Evolutionary conservation across 2,329 filamentous ascomycete genomes (phyloP).

Genomic region (Botrytis squamosa): DNA sequence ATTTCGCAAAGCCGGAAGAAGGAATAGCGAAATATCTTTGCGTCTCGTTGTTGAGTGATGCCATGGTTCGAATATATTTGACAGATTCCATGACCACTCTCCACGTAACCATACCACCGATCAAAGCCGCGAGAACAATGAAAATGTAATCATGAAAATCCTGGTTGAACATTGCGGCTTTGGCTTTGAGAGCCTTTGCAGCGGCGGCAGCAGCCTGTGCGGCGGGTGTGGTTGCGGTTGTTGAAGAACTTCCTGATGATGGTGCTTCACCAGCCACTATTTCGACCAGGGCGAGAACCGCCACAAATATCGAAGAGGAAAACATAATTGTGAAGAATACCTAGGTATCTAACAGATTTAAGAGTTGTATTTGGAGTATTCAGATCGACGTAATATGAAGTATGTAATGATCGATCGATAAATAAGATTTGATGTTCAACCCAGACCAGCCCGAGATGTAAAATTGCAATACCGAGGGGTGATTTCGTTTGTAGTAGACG

Average conservation of each 20-base stretch:
- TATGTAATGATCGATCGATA: not conserved
- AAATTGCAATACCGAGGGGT: conserved; percentile 1
- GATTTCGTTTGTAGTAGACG: not conserved
- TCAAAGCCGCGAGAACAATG: conserved; percentile 62
- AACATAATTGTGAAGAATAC: conserved; percentile 26
- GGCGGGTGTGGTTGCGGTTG: conserved; percentile 3
- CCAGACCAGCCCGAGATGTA: conserved; percentile 5
- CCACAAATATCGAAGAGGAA: conserved; percentile 28
- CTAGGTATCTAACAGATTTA: not conserved
- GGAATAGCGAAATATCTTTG: conserved; percentile 75
- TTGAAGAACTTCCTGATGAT: conserved; percentile 23
- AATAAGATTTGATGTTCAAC: not conserved
- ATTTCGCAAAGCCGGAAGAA: conserved; percentile 51
- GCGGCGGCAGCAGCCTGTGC: conserved; percentile 24
- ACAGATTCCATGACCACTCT: conserved; percentile 59
- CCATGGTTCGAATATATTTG: conserved; percentile 69
- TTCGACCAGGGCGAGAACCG: conserved; percentile 29
- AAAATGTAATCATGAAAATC: conserved; percentile 60
- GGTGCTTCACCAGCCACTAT: conserved; percentile 25
- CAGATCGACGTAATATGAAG: not conserved
- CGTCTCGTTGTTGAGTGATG: conserved; percentile 73
- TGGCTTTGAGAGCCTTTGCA: conserved; percentile 23
- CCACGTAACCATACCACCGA: conserved; percentile 65
- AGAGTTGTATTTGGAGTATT: not conserved
- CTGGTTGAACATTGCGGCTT: conserved; percentile 45